Evolutionary conservation across 2,329 filamentous ascomycete genomes (phyloP).

Genomic region (Botrytis porri): DNA sequence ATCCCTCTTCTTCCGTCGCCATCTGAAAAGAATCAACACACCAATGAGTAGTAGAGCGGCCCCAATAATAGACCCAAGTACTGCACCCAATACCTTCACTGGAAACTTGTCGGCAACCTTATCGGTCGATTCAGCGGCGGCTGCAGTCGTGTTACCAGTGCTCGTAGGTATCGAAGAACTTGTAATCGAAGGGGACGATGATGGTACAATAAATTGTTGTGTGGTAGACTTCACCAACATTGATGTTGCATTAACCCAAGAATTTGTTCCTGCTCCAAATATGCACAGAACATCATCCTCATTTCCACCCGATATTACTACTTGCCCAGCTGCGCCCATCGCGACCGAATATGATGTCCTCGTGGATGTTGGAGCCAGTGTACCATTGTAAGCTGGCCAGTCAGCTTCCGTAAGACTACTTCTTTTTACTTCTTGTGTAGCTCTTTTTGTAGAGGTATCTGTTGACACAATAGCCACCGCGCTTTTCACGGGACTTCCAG

Average conservation of each 20-base stretch:
- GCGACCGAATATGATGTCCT: slow-evolving; percentile 72
- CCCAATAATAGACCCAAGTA: slow-evolving; percentile 77
- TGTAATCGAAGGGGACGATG: slow-evolving; percentile 21
- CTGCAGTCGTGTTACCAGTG: slow-evolving; percentile 35
- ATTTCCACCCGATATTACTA: slow-evolving; percentile 77
- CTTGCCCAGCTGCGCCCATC: slow-evolving; percentile 58
- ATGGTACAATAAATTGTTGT: slow-evolving; percentile 21
- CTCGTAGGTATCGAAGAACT: slow-evolving; percentile 31
- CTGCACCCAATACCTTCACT: slow-evolving; percentile 72
- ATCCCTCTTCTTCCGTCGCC: slow-evolving; percentile 55
- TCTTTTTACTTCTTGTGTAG: slow-evolving; percentile 22
- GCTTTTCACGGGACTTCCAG: slow-evolving; percentile 52
- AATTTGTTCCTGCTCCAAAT: slow-evolving; percentile 72
- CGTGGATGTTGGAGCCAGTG: slow-evolving; percentile 62
- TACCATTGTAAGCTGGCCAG: slow-evolving; percentile 79
- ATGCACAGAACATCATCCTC: slow-evolving; percentile 61
- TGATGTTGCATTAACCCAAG: slow-evolving; percentile 69
- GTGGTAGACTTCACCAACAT: slow-evolving; percentile 28
- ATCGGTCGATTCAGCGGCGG: slow-evolving; percentile 21
- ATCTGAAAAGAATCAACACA: slow-evolving; percentile 66
- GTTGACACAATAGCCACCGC: slow-evolving; percentile 43
- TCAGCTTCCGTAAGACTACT: slow-evolving; percentile 55
- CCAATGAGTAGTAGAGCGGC: slow-evolving; percentile 50
- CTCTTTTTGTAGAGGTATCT: slow-evolving; percentile 14
- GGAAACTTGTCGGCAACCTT: slow-evolving; percentile 37